phyloP scores from a whole-genome alignment of 176 grass and related monocot genomes.

The Pontederia crassipes region DNA sequence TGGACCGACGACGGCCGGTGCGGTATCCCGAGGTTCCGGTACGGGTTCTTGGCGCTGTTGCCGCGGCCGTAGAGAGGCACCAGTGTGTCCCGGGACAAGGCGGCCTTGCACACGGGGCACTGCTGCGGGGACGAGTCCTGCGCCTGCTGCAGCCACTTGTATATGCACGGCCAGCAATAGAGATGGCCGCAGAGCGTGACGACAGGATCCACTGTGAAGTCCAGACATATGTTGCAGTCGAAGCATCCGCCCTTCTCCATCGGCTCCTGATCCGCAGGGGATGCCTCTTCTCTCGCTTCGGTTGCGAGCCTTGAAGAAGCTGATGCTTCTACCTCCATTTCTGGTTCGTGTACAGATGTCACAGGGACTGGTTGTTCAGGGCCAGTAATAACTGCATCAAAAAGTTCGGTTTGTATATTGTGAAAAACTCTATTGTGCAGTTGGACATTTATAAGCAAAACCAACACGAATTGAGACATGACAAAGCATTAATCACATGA shows the following conservation, averaged over 20 bases:
- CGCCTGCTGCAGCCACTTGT: constrained; percentile 14
- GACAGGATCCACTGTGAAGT: neutral
- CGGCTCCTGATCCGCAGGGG: too few species aligned
- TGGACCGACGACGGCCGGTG: constrained; percentile 26
- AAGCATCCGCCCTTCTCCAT: neutral
- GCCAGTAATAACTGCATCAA: too few species aligned
- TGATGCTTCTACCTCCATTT: too few species aligned
- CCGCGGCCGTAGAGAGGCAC: constrained; percentile 13
- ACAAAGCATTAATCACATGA: too few species aligned
- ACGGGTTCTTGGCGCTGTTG: neutral
- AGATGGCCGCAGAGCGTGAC: constrained; percentile 19
- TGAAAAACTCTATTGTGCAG: too few species aligned
- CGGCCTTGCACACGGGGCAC: constrained; percentile 18
- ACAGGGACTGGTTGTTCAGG: too few species aligned
- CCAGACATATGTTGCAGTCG: constrained; percentile 11
- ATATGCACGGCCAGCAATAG: constrained; percentile 25
- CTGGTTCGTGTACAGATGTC: too few species aligned
- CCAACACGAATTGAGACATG: too few species aligned
- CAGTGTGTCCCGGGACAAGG: neutral
- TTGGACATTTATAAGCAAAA: too few species aligned
- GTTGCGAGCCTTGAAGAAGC: too few species aligned
- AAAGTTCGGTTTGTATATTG: too few species aligned
- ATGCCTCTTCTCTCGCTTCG: too few species aligned
- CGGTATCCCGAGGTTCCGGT: constrained; percentile 21
- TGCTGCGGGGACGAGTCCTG: neutral